phyloP scores from a whole-genome alignment of 192 early-diverging fungal species.

The Podila epigama region DNA sequence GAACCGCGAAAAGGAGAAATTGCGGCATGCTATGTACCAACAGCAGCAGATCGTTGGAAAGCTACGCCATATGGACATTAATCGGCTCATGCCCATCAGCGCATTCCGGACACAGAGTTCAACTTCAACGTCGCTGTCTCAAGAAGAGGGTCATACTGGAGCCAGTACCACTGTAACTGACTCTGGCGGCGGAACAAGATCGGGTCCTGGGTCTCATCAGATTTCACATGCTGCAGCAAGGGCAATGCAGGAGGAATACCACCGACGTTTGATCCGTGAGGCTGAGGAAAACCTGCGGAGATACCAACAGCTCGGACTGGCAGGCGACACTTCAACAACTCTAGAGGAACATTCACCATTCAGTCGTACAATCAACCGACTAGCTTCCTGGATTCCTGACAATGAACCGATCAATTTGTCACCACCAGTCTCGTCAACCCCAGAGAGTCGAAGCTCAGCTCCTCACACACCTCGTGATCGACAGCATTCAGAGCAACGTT shows the following conservation, averaged over 20 bases:
- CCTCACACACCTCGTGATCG: no score
- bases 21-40: constrained; percentile 62
- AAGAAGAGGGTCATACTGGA: neutral
- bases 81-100: constrained; percentile 51
- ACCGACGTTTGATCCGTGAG: constrained; percentile 51
- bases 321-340: constrained; percentile 18
- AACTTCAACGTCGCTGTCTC: constrained; percentile 20
- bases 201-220: constrained; percentile 7
- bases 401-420: neutral
- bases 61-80: constrained; percentile 56
- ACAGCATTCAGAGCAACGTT: no score
- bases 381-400: neutral
- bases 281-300: constrained; percentile 54
- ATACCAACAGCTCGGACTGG: constrained; percentile 57
- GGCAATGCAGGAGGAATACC: constrained; percentile 43
- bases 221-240: constrained; percentile 30
- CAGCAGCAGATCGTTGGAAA: constrained; percentile 59
- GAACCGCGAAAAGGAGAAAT: constrained; percentile 62
- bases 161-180: constrained; percentile 11
- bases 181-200: constrained; percentile 5
- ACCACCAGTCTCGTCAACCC: neutral
- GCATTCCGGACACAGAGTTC: constrained; percentile 47
- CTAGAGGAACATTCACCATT: constrained; percentile 17
- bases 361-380: constrained; percentile 34
- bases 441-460: no score